These are phyloP conservation scores for Globisporangium orthogonon DNA, from an alignment of 352 stramenopile genomes.

Conservation along the genomic window DNA sequence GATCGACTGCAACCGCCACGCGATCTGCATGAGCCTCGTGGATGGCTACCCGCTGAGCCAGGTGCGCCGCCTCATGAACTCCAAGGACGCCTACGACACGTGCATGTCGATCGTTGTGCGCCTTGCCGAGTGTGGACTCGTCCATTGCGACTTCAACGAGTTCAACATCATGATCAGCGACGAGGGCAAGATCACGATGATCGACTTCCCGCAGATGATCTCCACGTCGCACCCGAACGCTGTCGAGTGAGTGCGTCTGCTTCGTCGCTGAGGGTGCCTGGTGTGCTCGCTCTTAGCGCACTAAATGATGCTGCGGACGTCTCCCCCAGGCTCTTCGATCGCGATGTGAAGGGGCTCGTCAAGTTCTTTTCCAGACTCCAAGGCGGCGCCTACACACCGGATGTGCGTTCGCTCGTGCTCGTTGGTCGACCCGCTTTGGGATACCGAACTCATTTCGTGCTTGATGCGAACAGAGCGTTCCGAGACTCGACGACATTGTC, in stretches of 20 bases:
- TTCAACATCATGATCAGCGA: constrained; percentile 99
- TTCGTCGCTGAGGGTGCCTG: neutral
- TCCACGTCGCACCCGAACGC: constrained; percentile 98
- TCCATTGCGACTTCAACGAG: constrained; percentile 99
- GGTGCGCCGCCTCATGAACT: constrained; percentile 88
- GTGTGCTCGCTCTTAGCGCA: neutral
- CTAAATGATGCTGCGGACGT: neutral
- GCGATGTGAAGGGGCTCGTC: constrained; percentile 94
- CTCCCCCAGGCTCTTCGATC: constrained; percentile 77
- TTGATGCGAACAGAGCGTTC: constrained; percentile 27
- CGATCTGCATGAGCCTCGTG: constrained; percentile 96
- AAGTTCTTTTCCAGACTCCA: constrained; percentile 93
- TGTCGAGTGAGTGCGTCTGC: constrained; percentile 80
- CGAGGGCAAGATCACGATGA: constrained; percentile 94
- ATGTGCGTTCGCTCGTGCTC: constrained; percentile 53
- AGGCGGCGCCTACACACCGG: constrained; percentile 70
- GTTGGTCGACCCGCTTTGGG: neutral
- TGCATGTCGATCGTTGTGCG: constrained; percentile 94
- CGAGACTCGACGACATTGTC: constrained; percentile 63
- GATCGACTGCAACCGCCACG: constrained; percentile 97
- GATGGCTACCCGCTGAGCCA: constrained; percentile 95
- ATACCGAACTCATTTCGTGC: constrained; percentile 6
- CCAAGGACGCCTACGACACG: constrained; percentile 94
- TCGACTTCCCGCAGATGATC: constrained; percentile 99
- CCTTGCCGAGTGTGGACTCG: constrained; percentile 95